phyloP scores from a whole-genome alignment of 192 early-diverging fungal species.

The Linderina pennispora region DNA sequence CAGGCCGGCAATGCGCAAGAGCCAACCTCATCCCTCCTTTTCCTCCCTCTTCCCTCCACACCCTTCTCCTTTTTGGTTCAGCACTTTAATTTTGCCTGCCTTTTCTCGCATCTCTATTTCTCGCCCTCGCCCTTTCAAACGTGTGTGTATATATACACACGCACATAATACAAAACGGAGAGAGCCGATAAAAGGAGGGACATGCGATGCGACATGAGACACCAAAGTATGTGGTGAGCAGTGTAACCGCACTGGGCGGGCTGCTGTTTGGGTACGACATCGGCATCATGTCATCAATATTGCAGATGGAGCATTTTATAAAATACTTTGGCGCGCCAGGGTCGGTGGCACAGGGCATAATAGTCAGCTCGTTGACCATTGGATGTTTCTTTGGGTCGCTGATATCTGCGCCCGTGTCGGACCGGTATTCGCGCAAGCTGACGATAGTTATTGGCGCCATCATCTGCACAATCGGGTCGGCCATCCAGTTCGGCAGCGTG shows the following conservation, averaged over 20 bases:
- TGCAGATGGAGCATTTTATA: constrained; percentile 49
- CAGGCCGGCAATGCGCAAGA: no score
- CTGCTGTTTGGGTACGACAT: constrained; percentile 22
- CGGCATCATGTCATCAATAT: constrained; percentile 20
- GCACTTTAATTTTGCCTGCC: no score
- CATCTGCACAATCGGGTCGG: constrained; percentile 38
- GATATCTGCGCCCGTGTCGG: constrained; percentile 54
- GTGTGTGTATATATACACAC: no score
- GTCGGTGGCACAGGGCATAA: constrained; percentile 47
- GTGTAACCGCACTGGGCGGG: constrained; percentile 15
- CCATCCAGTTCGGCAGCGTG: constrained; percentile 40
- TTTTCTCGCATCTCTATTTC: no score
- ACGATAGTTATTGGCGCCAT: constrained; percentile 38
- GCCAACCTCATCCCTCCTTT: no score
- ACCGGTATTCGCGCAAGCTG: constrained; percentile 53
- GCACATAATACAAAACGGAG: neutral
- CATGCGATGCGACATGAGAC: constrained; percentile 11
- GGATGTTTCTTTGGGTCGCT: constrained; percentile 71
- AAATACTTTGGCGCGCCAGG: constrained; percentile 44
- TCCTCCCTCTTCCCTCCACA: no score
- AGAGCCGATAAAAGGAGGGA: no score
- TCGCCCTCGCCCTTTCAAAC: no score
- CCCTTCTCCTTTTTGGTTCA: no score
- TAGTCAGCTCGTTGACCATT: constrained; percentile 56
- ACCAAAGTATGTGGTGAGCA: constrained; percentile 15